These are phyloP conservation scores for Ceratonia siliqua DNA, from an alignment of 306 rosid genomes.

Conservation along the genomic window DNA sequence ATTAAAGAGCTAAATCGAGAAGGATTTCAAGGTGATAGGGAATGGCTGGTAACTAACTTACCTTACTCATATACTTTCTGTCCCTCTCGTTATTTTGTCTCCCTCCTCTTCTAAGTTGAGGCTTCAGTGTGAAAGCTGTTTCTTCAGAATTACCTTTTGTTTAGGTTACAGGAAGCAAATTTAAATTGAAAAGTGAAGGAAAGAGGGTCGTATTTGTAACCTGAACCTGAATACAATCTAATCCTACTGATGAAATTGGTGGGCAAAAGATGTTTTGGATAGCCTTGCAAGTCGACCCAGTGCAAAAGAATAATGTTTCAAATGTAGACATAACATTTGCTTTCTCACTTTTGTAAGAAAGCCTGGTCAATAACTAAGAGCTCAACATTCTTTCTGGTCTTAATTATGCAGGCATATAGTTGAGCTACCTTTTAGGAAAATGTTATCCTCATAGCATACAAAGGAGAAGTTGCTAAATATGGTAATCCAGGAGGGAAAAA, in stretches of 20 bases:
- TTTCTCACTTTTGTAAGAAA: not conserved
- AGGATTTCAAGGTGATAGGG: slow-evolving; percentile 96
- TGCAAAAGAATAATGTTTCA: not conserved
- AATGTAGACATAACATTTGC: not conserved
- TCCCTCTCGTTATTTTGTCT: not conserved
- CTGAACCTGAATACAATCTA: too few species aligned
- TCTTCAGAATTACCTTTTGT: not conserved
- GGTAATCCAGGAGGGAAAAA: not conserved
- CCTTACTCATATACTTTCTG: too few species aligned
- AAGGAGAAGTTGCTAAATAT: not conserved
- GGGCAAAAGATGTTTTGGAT: not conserved
- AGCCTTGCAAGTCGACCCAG: not conserved
- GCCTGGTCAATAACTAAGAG: not conserved
- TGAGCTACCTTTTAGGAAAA: not conserved
- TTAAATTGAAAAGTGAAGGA: too few species aligned
- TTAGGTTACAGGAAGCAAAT: not conserved
- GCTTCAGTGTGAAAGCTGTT: not conserved
- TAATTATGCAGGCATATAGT: not conserved
- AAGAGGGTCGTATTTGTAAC: too few species aligned
- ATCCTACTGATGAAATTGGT: too few species aligned
- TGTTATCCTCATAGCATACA: not conserved
- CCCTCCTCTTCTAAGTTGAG: not conserved
- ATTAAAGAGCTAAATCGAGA: slow-evolving; percentile 92
- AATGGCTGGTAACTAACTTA: slow-evolving; percentile 73
- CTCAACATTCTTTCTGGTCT: not conserved